Base-by-base conservation (phyloP, 768 basidiomycete species). In the Strobilomyces confusus region DNA sequence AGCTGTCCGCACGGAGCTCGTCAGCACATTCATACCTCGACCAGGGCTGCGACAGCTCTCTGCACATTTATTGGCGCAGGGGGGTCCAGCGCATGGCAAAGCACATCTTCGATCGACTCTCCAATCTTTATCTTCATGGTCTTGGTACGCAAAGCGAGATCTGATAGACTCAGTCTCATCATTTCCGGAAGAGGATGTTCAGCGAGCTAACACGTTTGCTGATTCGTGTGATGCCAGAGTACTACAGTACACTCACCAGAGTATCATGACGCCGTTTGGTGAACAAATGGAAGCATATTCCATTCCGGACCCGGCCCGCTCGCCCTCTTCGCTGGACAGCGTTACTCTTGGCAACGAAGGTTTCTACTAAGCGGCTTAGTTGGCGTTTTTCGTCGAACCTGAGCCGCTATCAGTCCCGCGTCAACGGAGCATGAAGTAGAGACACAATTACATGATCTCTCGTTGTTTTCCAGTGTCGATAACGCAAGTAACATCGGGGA, bases 351-450 rank as follows among this genome's bases (percentile, higher is more conserved):
- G 95, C 89, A 44, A 99, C 81, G 63, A 87, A 98, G 1, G 91
- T 92, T 69, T 98, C 94, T 8, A 94, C 80, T 25, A 99, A 73
- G 22, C 93, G 82, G 52, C 92, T 95, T 55, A 97, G 83, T 64
- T 98, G 95, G 14, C 97, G 83, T 71, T 98, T 98, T 74, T 99
- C 95, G 64, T 99, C 95, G 63, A 94, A 98, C 59, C 89, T 92
- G 59, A 22, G 20, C 5, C 2, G 20, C 14, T 9, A 32, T 62
- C 40, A 63, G 51, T 49, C 29, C 20, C 15, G 46, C 19, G 51
- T 41, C 22, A 43, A 51, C 38, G 44, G 1, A 49, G 25, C 34
- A 55, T 8, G 17, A 45, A 29, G 41, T 0, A 25, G 15, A 62
- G 62, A 46, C 22, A n/a, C 8, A 14, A 30, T 13, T 53, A 87